Evolutionary conservation across 352 stramenopile species (phyloP).

Genomic region (Phytophthora podocarpi): DNA sequence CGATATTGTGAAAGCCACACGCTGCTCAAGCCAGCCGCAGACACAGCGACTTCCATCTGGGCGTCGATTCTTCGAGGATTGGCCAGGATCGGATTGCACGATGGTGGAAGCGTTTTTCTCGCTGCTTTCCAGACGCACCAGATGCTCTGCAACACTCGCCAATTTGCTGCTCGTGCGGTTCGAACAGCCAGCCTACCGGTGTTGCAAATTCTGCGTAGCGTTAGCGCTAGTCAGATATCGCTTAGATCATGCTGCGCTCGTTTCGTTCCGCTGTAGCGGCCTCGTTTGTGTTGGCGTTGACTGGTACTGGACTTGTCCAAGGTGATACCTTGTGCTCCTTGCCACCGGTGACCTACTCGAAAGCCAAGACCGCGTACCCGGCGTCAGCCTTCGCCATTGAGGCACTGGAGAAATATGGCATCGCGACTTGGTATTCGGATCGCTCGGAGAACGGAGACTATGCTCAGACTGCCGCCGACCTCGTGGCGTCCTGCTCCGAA

Average conservation of each 20-base stretch:
- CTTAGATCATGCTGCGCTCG: conserved; percentile 18
- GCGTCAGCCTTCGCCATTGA: conserved; percentile 53
- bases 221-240: conserved; percentile 1
- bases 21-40: conserved; percentile 15
- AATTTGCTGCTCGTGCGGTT: conserved; percentile 27
- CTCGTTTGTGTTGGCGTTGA: conserved; percentile 16
- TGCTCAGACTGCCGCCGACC: conserved; percentile 27
- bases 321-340: conserved; percentile 60
- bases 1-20: conserved; percentile 8
- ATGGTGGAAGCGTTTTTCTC: conserved; percentile 27
- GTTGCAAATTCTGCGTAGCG: neutral
- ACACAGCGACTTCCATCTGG: conserved; percentile 30
- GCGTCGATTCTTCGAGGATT: conserved; percentile 21
- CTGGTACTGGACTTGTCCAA: conserved; percentile 12
- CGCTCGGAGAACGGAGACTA: conserved; percentile 45
- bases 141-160: conserved; percentile 14
- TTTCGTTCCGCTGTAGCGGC: conserved; percentile 14
- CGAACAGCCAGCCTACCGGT: conserved; percentile 1
- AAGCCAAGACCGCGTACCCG: conserved; percentile 51
- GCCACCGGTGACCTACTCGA: conserved; percentile 43
- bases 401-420: conserved; percentile 53
- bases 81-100: conserved; percentile 22
- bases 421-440: conserved; percentile 78
- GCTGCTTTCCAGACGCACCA: conserved; percentile 4
- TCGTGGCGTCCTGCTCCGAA: conserved; percentile 42